Percentiles rank a stretch among this genome's conserved stretches.
Conservation (phyloP, 169 alveolate genomes). For the Eimeria acervulina region DNA sequence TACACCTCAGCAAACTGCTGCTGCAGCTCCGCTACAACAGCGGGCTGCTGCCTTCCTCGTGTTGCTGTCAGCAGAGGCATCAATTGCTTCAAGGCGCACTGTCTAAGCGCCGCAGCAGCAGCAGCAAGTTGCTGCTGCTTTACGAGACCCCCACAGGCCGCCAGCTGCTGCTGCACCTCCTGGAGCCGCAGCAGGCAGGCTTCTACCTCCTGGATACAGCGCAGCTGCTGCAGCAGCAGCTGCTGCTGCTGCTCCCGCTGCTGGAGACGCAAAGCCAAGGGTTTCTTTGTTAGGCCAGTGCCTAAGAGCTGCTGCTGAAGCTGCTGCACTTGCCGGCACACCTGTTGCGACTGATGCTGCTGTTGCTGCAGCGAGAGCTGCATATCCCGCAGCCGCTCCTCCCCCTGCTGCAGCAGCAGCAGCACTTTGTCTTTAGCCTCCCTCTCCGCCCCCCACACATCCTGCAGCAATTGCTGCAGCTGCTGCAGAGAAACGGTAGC, state of each 20-base stretch:
- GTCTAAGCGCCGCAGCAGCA: conserved; percentile 14
- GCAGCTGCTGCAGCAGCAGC: conserved; percentile 14
- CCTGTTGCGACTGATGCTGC: conserved; percentile 37
- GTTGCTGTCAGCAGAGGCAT: conserved; percentile 27
- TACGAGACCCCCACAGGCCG: background rate
- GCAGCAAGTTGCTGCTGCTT: background rate
- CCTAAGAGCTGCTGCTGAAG: conserved; percentile 28
- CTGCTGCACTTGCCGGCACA: background rate
- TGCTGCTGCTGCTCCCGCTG: conserved; percentile 22
- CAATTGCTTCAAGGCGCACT: conserved; percentile 7
- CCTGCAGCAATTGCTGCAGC: conserved; percentile 39
- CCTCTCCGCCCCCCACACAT: conserved; percentile 55
- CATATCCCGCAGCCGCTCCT: conserved; percentile 39
- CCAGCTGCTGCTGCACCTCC: conserved; percentile 34
- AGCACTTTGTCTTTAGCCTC: conserved; percentile 12
- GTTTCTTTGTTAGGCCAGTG: background rate
- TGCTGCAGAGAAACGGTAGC: conserved; percentile 40
- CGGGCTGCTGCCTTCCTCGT: background rate
- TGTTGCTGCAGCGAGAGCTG: conserved; percentile 54
- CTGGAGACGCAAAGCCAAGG: conserved; percentile 45
- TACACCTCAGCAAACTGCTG: conserved; percentile 56
- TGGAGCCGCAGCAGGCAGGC: conserved; percentile 24
- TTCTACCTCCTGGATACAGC: conserved; percentile 8
- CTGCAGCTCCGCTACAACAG: conserved; percentile 13
- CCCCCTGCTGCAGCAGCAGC: conserved; percentile 51